Evolutionary conservation across 202 grass and related monocot genomes (phyloP).

Genomic region (Alloteropsis angusta): DNA sequence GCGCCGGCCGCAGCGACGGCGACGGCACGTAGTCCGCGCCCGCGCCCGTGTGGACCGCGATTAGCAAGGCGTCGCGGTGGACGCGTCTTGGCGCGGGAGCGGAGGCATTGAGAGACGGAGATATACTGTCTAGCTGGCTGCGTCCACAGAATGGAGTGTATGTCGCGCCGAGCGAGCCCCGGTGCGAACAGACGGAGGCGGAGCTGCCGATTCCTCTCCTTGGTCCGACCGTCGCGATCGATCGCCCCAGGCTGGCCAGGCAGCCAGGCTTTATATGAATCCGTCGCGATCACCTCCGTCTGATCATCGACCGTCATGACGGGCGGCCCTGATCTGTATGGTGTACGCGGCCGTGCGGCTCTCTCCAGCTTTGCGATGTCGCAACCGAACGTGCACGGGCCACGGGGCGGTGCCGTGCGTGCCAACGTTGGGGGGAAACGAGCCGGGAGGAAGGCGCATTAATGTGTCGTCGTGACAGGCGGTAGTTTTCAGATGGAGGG

Average conservation of each 20-base stretch:
- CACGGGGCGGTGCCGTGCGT: background rate
- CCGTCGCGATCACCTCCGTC: background rate
- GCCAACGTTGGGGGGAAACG: background rate
- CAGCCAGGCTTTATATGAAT: no score
- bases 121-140: background rate
- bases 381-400: slow-evolving; percentile 13
- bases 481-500: slow-evolving; percentile 1
- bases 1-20: background rate
- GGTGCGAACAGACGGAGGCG: slow-evolving; percentile 27
- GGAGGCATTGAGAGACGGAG: slow-evolving; percentile 3
- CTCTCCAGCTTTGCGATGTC: background rate
- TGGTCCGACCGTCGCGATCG: background rate
- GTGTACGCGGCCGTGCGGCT: background rate
- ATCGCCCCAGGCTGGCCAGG: background rate
- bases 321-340: no score
- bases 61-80: background rate
- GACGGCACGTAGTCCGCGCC: background rate
- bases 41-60: background rate
- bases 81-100: background rate
- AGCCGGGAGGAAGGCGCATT: background rate
- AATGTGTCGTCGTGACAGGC: background rate
- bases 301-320: no score
- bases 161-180: background rate
- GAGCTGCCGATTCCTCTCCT: slow-evolving; percentile 7
- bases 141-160: background rate